Percentiles rank a stretch among this genome's conserved stretches.
Conservation (phyloP, 2,329 filamentous ascomycete genomes). For the Tricladium varicosporioides region DNA sequence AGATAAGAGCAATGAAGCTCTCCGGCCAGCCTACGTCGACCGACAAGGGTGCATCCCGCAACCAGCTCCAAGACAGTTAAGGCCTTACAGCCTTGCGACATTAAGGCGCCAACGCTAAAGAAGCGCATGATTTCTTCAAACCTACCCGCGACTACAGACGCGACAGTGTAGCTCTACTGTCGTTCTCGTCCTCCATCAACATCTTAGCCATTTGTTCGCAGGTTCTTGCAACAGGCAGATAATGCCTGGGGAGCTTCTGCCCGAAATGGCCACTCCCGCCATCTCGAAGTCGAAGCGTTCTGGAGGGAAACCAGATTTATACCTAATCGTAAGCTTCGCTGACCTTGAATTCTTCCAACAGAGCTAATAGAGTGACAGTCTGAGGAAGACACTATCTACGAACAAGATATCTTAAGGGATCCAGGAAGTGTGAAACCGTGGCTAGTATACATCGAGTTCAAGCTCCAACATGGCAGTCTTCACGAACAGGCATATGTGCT, state of each 20-base stretch:
- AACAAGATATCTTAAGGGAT: conserved; percentile 90
- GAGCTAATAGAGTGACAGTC: conserved; percentile 48
- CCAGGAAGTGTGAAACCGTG: conserved; percentile 86
- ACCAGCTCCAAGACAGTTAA: background rate
- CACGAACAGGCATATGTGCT: conserved; percentile 85
- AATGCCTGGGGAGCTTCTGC: conserved; percentile 37
- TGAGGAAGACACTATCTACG: conserved; percentile 91
- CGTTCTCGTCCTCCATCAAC: conserved; percentile 16
- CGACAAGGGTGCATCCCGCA: conserved; percentile 6
- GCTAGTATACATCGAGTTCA: conserved; percentile 92
- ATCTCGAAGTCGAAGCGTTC: conserved; percentile 31
- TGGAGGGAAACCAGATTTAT: conserved; percentile 34
- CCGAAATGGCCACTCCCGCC: conserved; percentile 34
- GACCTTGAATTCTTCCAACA: background rate
- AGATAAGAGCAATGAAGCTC: conserved; percentile 25
- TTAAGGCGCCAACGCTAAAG: conserved; percentile 15
- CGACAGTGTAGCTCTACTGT: conserved; percentile 12
- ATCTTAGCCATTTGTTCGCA: conserved; percentile 23
- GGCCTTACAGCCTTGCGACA: conserved; percentile 6
- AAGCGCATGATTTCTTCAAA: conserved; percentile 19
- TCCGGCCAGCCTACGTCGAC: conserved; percentile 18
- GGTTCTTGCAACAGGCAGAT: conserved; percentile 28
- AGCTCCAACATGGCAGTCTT: conserved; percentile 78
- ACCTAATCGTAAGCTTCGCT: conserved; percentile 34
- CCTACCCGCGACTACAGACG: conserved; percentile 20